Evolutionary conservation across 1,284 basidiomycete genomes (phyloP).

Genomic region (Fomitopsis schrenkii): DNA sequence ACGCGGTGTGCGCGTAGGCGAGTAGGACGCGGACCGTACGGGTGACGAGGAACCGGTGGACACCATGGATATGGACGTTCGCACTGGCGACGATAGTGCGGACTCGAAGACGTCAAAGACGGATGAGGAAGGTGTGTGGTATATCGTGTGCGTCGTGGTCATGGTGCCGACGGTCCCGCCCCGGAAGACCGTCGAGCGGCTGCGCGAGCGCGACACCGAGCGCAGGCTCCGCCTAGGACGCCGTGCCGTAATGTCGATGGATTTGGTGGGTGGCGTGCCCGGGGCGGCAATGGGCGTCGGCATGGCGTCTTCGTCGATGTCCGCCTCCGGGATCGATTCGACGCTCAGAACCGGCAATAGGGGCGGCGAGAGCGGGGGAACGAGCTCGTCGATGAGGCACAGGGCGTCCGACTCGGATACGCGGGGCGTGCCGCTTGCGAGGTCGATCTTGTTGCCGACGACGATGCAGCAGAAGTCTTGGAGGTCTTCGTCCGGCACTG

Average conservation of each 20-base stretch:
- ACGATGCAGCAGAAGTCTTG: slow-evolving; percentile 68
- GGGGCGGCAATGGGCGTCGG: slow-evolving; percentile 14
- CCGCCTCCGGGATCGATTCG: not conserved
- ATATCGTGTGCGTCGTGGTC: slow-evolving; percentile 53
- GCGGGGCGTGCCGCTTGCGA: slow-evolving; percentile 22
- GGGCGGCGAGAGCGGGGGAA: slow-evolving; percentile 39
- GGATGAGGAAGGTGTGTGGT: slow-evolving; percentile 75
- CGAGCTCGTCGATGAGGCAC: slow-evolving; percentile 51
- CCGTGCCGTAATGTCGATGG: slow-evolving; percentile 27
- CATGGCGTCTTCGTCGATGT: slow-evolving; percentile 9
- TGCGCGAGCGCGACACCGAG: slow-evolving; percentile 39
- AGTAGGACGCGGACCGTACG: slow-evolving; percentile 16
- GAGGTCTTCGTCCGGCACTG: slow-evolving; percentile 57
- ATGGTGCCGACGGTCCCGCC: slow-evolving; percentile 50
- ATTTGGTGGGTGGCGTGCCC: slow-evolving; percentile 23
- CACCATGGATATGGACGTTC: slow-evolving; percentile 27
- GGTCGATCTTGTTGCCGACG: slow-evolving; percentile 79
- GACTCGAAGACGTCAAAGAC: slow-evolving; percentile 47
- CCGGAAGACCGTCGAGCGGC: slow-evolving; percentile 36
- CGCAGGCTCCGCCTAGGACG: slow-evolving; percentile 22
- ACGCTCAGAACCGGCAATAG: slow-evolving; percentile 19
- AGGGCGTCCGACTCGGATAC: slow-evolving; percentile 35
- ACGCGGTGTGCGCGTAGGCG: slow-evolving; percentile 24
- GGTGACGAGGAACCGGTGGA: slow-evolving; percentile 20
- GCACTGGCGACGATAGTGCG: slow-evolving; percentile 55